Evolutionary conservation across 1,284 basidiomycete genomes (phyloP).

Genomic region (Cutaneotrichosporon sp.): DNA sequence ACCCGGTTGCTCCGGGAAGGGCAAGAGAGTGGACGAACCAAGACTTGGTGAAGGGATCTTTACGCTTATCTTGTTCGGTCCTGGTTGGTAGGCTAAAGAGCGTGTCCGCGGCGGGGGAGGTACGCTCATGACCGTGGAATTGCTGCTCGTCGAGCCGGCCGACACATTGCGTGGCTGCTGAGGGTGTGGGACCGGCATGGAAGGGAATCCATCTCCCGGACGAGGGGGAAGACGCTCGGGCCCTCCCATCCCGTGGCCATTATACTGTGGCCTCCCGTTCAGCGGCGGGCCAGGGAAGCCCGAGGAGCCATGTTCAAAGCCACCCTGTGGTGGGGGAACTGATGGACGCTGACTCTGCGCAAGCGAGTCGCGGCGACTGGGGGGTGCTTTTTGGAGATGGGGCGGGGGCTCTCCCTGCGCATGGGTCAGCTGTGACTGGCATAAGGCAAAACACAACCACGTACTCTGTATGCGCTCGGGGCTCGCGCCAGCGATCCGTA

Average conservation of each 20-base stretch:
- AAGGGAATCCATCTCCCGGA: background rate
- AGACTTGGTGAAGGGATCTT: constrained; percentile 12
- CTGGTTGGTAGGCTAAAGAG: constrained; percentile 9
- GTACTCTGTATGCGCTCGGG: background rate
- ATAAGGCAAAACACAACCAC: too few relatives aligned
- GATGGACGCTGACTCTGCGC: constrained; percentile 1
- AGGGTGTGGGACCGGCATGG: constrained; percentile 7
- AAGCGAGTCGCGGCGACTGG: constrained; percentile 7
- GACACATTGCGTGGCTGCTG: constrained; percentile 11
- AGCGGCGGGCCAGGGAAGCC: background rate
- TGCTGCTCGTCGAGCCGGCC: constrained; percentile 5
- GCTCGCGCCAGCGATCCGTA: background rate
- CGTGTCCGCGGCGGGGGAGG: constrained; percentile 15
- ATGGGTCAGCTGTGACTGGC: background rate
- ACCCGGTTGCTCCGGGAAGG: constrained; percentile 6
- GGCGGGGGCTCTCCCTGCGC: constrained; percentile 3
- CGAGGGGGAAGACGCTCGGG: background rate
- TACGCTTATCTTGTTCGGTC: constrained; percentile 11
- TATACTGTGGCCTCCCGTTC: background rate
- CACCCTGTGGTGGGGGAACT: background rate
- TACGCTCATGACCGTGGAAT: constrained; percentile 3
- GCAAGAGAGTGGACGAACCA: constrained; percentile 4
- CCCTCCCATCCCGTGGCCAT: background rate
- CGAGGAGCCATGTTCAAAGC: background rate
- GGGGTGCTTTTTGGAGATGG: constrained; percentile 3